phyloP scores from a whole-genome alignment of 257 asterid genomes.

The Thymus mandschuricus region DNA sequence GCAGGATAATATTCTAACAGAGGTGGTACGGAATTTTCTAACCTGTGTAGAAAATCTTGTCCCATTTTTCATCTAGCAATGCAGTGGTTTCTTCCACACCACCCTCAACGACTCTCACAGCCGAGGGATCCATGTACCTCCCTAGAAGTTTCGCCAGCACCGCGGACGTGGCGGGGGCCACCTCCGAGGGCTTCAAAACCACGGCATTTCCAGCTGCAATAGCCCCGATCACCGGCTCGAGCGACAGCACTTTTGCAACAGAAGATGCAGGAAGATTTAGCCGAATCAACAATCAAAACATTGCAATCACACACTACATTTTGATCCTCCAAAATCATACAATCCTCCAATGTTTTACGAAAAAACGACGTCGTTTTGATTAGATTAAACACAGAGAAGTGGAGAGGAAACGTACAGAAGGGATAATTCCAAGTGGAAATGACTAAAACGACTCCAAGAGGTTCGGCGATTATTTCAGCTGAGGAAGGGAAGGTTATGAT shows the following conservation, averaged over 20 bases:
- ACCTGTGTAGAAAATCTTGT: slow-evolving; percentile 83
- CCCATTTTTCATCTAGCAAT: slow-evolving; percentile 75
- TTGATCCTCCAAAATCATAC: neutral
- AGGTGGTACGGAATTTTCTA: neutral
- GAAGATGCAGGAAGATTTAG: neutral
- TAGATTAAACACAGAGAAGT: no score
- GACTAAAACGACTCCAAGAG: slow-evolving; percentile 75
- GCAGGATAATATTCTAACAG: no score
- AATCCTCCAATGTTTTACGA: neutral
- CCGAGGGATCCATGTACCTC: slow-evolving; percentile 69
- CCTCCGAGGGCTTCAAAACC: slow-evolving; percentile 72
- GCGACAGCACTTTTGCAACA: slow-evolving; percentile 48
- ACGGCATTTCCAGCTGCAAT: slow-evolving; percentile 91
- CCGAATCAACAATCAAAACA: neutral
- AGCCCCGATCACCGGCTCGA: slow-evolving; percentile 88
- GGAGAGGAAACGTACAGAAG: slow-evolving; percentile 54
- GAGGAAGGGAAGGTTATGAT: slow-evolving; percentile 75
- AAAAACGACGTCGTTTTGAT: no score
- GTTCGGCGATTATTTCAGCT: slow-evolving; percentile 80
- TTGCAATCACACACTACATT: neutral
- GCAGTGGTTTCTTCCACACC: slow-evolving; percentile 58
- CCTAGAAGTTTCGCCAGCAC: slow-evolving; percentile 63
- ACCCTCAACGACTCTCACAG: slow-evolving; percentile 80
- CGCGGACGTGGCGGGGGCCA: slow-evolving; percentile 66
- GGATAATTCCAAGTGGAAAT: slow-evolving; percentile 97